These are phyloP conservation scores for Rosa multiflora DNA, from an alignment of 306 rosid genomes.

Conservation along the genomic window DNA sequence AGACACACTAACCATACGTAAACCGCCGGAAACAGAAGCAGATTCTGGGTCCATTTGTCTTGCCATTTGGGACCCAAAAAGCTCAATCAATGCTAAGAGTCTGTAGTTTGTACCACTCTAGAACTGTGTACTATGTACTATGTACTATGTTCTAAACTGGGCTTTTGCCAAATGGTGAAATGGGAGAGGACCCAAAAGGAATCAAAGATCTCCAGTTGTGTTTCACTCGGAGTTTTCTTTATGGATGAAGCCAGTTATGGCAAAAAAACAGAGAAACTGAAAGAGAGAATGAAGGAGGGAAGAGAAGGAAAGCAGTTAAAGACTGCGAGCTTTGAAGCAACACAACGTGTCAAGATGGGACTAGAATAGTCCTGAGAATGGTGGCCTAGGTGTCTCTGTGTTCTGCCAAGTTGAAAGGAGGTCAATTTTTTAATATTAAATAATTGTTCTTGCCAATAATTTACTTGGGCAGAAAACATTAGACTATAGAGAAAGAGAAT, in stretches of 20 bases:
- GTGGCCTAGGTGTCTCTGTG: not conserved
- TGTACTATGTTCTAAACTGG: not conserved
- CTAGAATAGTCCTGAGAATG: not conserved
- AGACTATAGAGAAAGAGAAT: not conserved
- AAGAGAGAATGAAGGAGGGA: not conserved
- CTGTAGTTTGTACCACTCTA: not conserved
- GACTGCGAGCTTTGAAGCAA: not conserved
- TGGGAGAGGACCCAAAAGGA: not conserved
- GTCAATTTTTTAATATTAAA: not conserved
- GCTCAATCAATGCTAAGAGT: conserved; percentile 1
- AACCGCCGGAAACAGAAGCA: not conserved
- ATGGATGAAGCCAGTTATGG: conserved; percentile 1
- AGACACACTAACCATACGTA: conserved; percentile 1
- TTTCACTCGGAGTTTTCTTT: not conserved
- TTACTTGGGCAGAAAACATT: not conserved
- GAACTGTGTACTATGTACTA: not conserved
- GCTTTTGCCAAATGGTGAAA: not conserved
- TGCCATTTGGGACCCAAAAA: conserved; percentile 1
- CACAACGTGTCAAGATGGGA: conserved; percentile 7
- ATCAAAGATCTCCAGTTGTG: not conserved
- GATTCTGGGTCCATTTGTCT: conserved; percentile 21
- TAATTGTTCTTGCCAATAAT: not conserved
- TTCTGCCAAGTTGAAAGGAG: not conserved
- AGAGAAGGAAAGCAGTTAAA: not conserved
- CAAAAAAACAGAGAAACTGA: not conserved